Base-by-base conservation (phyloP, 352 stramenopile species). In the Globisporangium rhizosaccharum region DNA sequence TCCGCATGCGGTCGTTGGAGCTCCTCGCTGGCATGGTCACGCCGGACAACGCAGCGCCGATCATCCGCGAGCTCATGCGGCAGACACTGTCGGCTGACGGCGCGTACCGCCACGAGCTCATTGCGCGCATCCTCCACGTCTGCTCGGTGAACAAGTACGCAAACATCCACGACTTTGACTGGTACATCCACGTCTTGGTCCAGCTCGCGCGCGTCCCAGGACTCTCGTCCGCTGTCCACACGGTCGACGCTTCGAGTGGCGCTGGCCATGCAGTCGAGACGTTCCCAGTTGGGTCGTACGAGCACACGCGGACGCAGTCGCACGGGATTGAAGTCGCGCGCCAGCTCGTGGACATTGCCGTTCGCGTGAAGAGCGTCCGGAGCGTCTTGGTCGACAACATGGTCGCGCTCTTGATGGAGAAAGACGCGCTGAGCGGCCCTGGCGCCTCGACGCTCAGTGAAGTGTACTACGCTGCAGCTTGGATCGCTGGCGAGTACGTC, bases 401-500 rank as follows among this genome's bases (percentile, higher is more conserved):
- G 80, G 85, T 98, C 47, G 85, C 94, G 23, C 62, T 99, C 54
- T 68, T 99, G 33, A 77, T 96, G 59, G 90, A 98, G 63, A 81
- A 82, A 73, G 68, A 96, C 58, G 79, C 78, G 12, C 57, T 94
- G 20, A 92, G 76, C 51, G 76, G 80, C 1, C 79, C 83, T 7
- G 79, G 83, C 28, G 76, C 81, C 25, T 67, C 85, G 26, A 96
- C 94, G 18, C 81, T 99, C 42, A 85, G 87, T 26, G 86, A 99
- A 63, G 92, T 99, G 36, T 87, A 98, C 48, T 96, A 90, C 58
- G 96, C 96, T 3, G 91, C 96, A 12, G 96, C 96, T 25, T 99
- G 95, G 94, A 98, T 99, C 72, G 91, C 97, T 0, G 97, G 97
- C 48, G 97, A 99, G 75, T 99, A 99, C 42, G 76, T 96, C 25